Base-by-base conservation (phyloP, 768 basidiomycete genomes). In the Leccinum obscurum region DNA sequence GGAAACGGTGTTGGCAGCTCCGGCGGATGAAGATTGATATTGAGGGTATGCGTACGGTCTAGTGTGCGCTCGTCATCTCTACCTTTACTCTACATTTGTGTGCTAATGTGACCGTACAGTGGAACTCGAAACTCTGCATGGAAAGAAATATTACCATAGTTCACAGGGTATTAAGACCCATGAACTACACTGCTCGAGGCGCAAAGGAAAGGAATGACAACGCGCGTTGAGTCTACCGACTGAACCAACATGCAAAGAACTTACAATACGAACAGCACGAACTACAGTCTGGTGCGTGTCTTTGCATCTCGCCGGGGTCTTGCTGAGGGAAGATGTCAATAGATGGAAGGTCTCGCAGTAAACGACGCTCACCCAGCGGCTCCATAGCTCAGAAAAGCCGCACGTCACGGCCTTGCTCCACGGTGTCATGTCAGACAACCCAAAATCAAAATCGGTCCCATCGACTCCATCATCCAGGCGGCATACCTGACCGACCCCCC, bases 361-460 rank as follows among this genome's bases (percentile, higher is more conserved):
- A 93, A 84, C 15, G 89, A 84, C 15, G 89, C 83, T 95, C 58
- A 85, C 94, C 0, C 85, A 90, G 69, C 85, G 91, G 58, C 86
- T 97, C 56, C 81, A 85, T 65, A 85, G 86, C 64, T 95, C 94
- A 13, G 94, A 96, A 76, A 85, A 87, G 26, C 26, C 26, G 66
- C 86, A 90, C 72, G 76, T 87, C 52, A 90, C 93, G 5, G 79
- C 79, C 24, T 81, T 93, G 17, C 77, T 93, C 51, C 84, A 89
- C 59, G 75, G 81, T 22, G 79, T 89, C 46, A 86, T 87, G 76
- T 66, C 81, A 1, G 76, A 81, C 60, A 85, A 87, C 66, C 87
- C 90, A 0, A 28, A 28, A 28, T 28, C 26, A 91, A 92, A 63
- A 76, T 88, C 15, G 77, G 74, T 3, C 76, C 83, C 6, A 79